Base-by-base conservation (phyloP, 345 rosid species). In the Crucihimalaya himalaica region DNA sequence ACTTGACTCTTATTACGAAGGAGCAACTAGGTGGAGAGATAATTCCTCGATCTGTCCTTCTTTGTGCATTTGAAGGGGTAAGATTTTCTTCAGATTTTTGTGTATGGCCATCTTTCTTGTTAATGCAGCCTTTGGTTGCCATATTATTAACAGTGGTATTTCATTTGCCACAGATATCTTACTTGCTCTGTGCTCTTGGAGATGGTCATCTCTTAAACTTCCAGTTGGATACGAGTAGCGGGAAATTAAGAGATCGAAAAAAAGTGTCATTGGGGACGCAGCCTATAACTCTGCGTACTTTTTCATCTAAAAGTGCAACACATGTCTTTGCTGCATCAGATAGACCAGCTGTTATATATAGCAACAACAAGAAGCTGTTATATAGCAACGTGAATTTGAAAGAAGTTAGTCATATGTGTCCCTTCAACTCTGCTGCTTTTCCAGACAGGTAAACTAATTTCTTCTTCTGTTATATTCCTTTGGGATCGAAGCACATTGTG, bases 361-460 rank as follows among this genome's bases (percentile, higher is more conserved):
- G 97, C 77, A 89, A 96, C 71, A 91, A 91, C 85, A 94, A 89
- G 83, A 94, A 91, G 66, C 86, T 94, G 37, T 78, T 94, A n/a
- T 94, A 91, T 80, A 91, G 96, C 86, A 94, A 94, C 78, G 97
- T 94, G 57, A 94, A 91, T 83, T 82, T 89, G 52, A 94, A 89
- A 83, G 97, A 91, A 91, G 98, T 94, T 77, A 87, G 92, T 78
- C 93, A 94, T 71, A 91, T 94, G 90, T 89, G 97, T 76, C 97
- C 96, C 52, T 91, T 91, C 79, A 94, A 89, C 82, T 85, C 95
- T 81, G 93, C 97, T 81, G 96, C 97, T 75, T 94, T 91, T 80
- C 97, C 96, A 31, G 96, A 94, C 85, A 88, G 98, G 97, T 91
- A 81, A 55, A 32, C 23, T 21, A 23, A 32, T 53, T 58, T 37